Conservation (phyloP, 192 early-diverging fungal species). For the Piromyces finnis region DNA sequence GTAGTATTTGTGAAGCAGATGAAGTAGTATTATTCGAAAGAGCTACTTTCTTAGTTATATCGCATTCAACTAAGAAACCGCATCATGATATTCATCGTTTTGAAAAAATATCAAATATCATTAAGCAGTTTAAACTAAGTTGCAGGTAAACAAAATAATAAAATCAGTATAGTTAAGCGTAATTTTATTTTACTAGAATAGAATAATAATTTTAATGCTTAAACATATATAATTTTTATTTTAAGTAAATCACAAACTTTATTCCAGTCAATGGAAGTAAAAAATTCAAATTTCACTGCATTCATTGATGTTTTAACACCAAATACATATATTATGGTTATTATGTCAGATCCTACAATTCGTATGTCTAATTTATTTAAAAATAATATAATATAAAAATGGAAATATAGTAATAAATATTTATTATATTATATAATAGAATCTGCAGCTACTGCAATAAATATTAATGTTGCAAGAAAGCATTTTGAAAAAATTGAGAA, state of each 20-base stretch:
- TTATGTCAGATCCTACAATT: constrained; percentile 64
- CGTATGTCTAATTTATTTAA: too few relatives aligned
- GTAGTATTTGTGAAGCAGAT: constrained; percentile 68
- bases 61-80: constrained; percentile 39
- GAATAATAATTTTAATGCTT: too few relatives aligned
- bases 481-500: constrained; percentile 64
- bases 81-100: constrained; percentile 60
- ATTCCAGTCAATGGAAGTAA: constrained; percentile 78
- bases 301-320: constrained; percentile 68
- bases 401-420: too few relatives aligned
- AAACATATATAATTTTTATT: too few relatives aligned
- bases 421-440: constrained; percentile 21
- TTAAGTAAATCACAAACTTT: constrained; percentile 54
- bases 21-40: constrained; percentile 92
- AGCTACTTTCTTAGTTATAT: constrained; percentile 89
- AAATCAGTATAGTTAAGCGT: not conserved
- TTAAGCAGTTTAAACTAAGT: constrained; percentile 79
- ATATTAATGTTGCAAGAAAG: constrained; percentile 58
- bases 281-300: constrained; percentile 46
- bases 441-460: constrained; percentile 61
- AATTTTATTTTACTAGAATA: too few relatives aligned
- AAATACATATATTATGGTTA: constrained; percentile 76
- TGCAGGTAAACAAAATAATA: constrained; percentile 31
- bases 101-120: constrained; percentile 78
- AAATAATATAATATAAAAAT: too few relatives aligned